phyloP scores from a whole-genome alignment of 2,329 filamentous ascomycete genomes.

The Tolypocladium amazonense region DNA sequence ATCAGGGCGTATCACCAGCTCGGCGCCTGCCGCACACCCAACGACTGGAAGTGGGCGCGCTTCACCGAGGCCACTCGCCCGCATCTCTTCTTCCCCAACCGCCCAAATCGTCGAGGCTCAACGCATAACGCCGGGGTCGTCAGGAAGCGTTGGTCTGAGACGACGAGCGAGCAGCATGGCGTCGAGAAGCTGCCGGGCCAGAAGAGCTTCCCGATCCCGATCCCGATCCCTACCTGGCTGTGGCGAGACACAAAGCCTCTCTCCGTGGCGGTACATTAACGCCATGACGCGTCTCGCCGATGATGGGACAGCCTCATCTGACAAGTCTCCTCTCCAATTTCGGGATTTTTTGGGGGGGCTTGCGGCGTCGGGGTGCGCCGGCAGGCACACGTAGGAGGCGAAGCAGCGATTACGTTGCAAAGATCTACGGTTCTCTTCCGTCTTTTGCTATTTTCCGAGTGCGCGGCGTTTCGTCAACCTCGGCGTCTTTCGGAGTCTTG shows the following conservation, averaged over 20 bases:
- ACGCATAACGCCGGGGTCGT: conserved; percentile 7
- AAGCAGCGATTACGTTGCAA: neutral
- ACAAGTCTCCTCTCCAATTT: neutral
- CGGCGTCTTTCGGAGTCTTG: too few relatives aligned
- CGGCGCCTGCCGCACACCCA: conserved; percentile 10
- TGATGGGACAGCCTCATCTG: neutral
- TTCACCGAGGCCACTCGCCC: conserved; percentile 10
- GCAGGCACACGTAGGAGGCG: neutral
- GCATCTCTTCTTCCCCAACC: conserved; percentile 11
- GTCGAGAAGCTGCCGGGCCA: neutral
- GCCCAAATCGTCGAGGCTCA: conserved; percentile 11
- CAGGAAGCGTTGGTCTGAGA: conserved; percentile 6
- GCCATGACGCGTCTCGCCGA: neutral
- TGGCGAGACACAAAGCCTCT: conserved; percentile 1
- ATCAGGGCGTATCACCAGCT: conserved; percentile 11
- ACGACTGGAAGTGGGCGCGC: conserved; percentile 15
- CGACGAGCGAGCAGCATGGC: neutral
- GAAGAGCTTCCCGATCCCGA: neutral
- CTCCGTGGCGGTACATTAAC: neutral
- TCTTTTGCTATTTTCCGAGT: neutral
- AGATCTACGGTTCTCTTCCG: neutral
- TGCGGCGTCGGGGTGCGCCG: neutral
- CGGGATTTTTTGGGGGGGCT: neutral
- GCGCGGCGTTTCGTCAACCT: neutral
- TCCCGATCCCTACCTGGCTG: neutral